These are phyloP conservation scores for Ogataea kodamae DNA, from an alignment of 805 yeast species.

Conservation along the genomic window DNA sequence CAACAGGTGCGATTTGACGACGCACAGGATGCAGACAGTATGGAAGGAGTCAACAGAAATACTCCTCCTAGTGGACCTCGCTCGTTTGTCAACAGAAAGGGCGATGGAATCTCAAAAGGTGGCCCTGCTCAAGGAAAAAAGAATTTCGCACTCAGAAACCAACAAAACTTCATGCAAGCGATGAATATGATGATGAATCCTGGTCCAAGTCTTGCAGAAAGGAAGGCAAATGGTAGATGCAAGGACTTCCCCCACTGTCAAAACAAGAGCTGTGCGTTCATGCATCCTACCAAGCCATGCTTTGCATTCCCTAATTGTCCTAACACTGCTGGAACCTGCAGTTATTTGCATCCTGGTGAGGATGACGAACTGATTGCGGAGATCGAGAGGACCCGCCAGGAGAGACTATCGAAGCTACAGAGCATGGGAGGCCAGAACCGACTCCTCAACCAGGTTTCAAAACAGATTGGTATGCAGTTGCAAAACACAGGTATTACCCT, in stretches of 20 bases:
- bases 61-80: slow-evolving; percentile 24
- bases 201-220: slow-evolving; percentile 38
- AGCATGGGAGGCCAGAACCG: slow-evolving; percentile 23
- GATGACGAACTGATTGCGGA: slow-evolving; percentile 71
- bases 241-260: slow-evolving; percentile 68
- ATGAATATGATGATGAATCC: slow-evolving; percentile 33
- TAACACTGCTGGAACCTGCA: slow-evolving; percentile 78
- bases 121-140: slow-evolving; percentile 13
- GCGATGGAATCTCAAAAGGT: slow-evolving; percentile 20
- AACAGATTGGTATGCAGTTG: slow-evolving; percentile 34
- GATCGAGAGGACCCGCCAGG: slow-evolving; percentile 53
- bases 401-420: slow-evolving; percentile 20
- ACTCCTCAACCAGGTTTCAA: slow-evolving; percentile 31
- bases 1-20: slow-evolving; percentile 33
- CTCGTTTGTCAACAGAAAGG: slow-evolving; percentile 18
- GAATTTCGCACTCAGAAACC: slow-evolving; percentile 37
- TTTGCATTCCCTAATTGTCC: slow-evolving; percentile 74
- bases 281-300: slow-evolving; percentile 80
- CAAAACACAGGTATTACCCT: slow-evolving; percentile 44
- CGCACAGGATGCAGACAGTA: slow-evolving; percentile 13
- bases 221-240: slow-evolving; percentile 61
- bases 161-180: slow-evolving; percentile 40
- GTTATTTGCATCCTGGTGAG: slow-evolving; percentile 78
- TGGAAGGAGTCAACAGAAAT: slow-evolving; percentile 19
- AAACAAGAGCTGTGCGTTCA: slow-evolving; percentile 59